phyloP scores from a whole-genome alignment of 176 grass and related monocot genomes.

The Carex kokanica region DNA sequence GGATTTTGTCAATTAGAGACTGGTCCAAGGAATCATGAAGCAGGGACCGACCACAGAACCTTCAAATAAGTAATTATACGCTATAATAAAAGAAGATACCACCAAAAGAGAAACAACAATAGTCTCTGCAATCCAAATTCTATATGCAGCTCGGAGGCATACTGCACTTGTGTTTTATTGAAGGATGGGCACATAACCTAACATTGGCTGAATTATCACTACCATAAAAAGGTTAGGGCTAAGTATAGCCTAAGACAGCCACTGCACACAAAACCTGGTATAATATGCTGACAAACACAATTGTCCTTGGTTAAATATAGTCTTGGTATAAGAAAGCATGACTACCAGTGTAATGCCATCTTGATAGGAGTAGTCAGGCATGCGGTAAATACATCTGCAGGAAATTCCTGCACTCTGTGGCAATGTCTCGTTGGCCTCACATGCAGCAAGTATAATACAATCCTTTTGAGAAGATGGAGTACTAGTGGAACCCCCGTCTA shows the following conservation, averaged over 20 bases:
- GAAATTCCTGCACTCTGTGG: slow-evolving; percentile 93
- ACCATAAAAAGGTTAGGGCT: background rate
- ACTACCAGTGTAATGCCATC: slow-evolving; percentile 94
- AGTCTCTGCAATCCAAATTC: background rate
- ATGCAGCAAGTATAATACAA: slow-evolving; percentile 97
- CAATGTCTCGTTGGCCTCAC: slow-evolving; percentile 87
- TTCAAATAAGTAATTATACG: slow-evolving; percentile 10
- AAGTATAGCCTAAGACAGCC: background rate
- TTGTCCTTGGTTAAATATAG: background rate
- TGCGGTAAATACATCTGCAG: slow-evolving; percentile 94
- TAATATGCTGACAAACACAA: background rate
- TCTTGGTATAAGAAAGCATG: background rate
- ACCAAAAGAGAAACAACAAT: slow-evolving; percentile 16
- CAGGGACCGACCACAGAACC: slow-evolving; percentile 82
- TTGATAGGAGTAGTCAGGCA: slow-evolving; percentile 97
- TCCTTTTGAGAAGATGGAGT: slow-evolving; percentile 69
- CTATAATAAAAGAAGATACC: background rate
- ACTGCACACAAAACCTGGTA: background rate
- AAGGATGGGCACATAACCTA: background rate
- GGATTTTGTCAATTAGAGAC: slow-evolving; percentile 78
- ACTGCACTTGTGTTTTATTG: background rate
- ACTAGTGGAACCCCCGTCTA: slow-evolving; percentile 58
- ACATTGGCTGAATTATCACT: background rate
- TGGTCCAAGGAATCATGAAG: slow-evolving; percentile 61
- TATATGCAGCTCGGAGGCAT: background rate